Base-by-base conservation (phyloP, 176 grass and related monocot genomes). In the Musa itinerans region DNA sequence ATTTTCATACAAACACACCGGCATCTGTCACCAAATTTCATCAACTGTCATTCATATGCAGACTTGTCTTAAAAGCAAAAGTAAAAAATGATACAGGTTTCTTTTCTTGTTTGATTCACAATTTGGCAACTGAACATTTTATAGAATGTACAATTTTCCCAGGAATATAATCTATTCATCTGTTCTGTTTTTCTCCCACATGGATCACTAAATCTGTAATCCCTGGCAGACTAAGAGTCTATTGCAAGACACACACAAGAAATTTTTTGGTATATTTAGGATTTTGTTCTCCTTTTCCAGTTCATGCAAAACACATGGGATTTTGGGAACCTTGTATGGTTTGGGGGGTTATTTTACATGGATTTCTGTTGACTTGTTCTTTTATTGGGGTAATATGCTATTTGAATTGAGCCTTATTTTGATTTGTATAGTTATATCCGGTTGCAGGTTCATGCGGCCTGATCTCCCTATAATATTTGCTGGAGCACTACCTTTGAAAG, bases 401-500 rank as follows among this genome's bases (percentile, higher is more conserved):
- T 50, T 51, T 43, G 20, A 2, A 10, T 20, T 20, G 43, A n/a
- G 34, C 27, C 51, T 52, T 70, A 19, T 70, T 50, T 15, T 70
- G 34, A 70, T 4, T 70, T 50, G 11, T 70, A 15, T 14, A 50
- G 43, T 34, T 5, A 65, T 70, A 3, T n/a, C 34, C 22, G 19
- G 17, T 70, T 52, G 80, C 84, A 98, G 95, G 79, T 93, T 98
- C 73, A 81, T 86, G 78, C 90, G 88, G 68, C 78, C 82, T 25
- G 95, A 98, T 79, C 87, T 98, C 75, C 84, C 95, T 26, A 71
- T 73, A 53, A 81, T 93, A 68, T 98, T 98, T 83, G 85, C 95
- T 66, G 95, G 95, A 80, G 88, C 88, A 75, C 80, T 59, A 79
- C 90, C 88, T 61, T 81, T 98, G 73, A 84, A 84, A 23, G 88